Evolutionary conservation across 306 rosid genomes (phyloP).

Genomic region (Cicer chorassanicum): DNA sequence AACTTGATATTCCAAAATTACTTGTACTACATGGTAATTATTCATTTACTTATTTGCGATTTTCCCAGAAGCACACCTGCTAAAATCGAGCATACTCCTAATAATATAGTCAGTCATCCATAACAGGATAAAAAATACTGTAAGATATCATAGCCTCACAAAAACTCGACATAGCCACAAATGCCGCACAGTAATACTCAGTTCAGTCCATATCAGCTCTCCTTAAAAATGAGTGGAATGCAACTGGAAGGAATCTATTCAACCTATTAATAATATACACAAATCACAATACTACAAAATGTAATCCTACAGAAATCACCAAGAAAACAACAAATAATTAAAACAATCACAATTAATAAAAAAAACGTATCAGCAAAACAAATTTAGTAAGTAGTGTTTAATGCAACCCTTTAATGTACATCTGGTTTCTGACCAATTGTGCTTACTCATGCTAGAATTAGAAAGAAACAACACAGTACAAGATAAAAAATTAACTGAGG

Average conservation of each 20-base stretch:
- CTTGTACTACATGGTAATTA: not conserved
- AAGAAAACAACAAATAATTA: not conserved
- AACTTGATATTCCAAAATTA: slow-evolving; percentile 29
- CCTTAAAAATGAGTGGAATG: not conserved
- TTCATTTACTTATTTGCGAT: slow-evolving; percentile 12
- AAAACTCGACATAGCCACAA: slow-evolving; percentile 32
- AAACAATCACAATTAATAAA: not conserved
- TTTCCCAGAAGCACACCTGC: not conserved
- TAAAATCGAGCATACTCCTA: not conserved
- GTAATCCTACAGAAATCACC: slow-evolving; percentile 19
- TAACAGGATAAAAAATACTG: not conserved
- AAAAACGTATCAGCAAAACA: not conserved
- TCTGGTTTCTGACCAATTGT: not conserved
- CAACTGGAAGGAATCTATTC: slow-evolving; percentile 19
- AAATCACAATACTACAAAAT: not conserved
- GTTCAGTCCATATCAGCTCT: slow-evolving; percentile 26
- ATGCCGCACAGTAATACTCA: slow-evolving; percentile 1
- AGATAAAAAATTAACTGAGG: not conserved
- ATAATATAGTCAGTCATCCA: slow-evolving; percentile 34
- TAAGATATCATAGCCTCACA: slow-evolving; percentile 17
- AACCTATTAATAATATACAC: not conserved
- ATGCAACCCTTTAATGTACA: not conserved
- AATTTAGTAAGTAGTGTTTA: slow-evolving; percentile 5
- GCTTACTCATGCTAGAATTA: not conserved
- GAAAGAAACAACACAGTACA: slow-evolving; percentile 19